Evolutionary conservation across 1,284 basidiomycete species (phyloP).

Genomic region (Leccinum idahoense): DNA sequence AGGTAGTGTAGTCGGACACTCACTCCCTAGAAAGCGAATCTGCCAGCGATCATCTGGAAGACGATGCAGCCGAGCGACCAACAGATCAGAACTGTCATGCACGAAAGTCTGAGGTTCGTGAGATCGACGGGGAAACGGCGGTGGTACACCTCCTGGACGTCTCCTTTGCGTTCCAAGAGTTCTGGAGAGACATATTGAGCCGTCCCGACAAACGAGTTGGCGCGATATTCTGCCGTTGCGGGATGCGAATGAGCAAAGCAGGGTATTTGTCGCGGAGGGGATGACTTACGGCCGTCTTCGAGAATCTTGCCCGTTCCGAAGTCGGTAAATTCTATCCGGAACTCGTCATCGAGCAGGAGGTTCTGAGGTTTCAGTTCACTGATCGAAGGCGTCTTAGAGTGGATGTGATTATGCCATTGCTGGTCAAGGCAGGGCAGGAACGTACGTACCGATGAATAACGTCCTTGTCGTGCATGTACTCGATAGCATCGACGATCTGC

Average conservation of each 20-base stretch:
- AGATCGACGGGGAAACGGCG: neutral
- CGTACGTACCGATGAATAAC: conserved; percentile 74
- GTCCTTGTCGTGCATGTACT: conserved; percentile 84
- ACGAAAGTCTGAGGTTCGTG: conserved; percentile 3
- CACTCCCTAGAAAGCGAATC: conserved; percentile 85
- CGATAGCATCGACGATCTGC: conserved; percentile 82
- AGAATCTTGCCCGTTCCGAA: no score
- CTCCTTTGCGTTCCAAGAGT: conserved; percentile 70
- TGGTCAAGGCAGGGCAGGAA: conserved; percentile 3
- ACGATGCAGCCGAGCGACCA: conserved; percentile 97
- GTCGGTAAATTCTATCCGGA: no score
- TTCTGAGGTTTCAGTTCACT: no score
- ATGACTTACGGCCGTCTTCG: no score
- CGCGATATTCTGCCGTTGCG: conserved; percentile 38
- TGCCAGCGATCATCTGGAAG: conserved; percentile 94
- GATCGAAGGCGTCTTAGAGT: no score
- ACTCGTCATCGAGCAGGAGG: no score
- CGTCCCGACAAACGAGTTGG: conserved; percentile 91
- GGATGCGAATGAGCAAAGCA: conserved; percentile 7
- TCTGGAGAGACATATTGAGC: conserved; percentile 96
- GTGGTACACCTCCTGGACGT: conserved; percentile 58
- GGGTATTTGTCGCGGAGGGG: no score
- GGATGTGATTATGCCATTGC: no score
- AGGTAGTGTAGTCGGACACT: conserved; percentile 69
- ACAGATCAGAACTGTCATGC: conserved; percentile 72